Conservation (phyloP, 495 filamentous ascomycete genomes). For the Daldinia bambusicola region DNA sequence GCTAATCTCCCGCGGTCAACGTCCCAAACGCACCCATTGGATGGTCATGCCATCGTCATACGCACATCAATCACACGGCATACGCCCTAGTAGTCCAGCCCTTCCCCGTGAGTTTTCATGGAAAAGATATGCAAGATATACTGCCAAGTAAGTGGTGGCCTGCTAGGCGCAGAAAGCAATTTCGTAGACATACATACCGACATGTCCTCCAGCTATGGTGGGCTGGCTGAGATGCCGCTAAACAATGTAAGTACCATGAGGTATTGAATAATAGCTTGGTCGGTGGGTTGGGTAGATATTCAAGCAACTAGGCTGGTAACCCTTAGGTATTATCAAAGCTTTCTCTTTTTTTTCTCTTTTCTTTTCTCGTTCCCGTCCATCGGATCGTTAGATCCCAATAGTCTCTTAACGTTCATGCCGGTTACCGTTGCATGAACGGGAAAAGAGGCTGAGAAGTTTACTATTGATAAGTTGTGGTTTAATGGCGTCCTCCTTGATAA, state of each 20-base stretch:
- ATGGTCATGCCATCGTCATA: constrained; percentile 41
- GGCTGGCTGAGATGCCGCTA: constrained; percentile 33
- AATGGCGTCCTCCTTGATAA: constrained; percentile 31
- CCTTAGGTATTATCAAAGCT: constrained; percentile 11
- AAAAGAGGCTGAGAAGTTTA: constrained; percentile 41
- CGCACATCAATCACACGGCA: constrained; percentile 45
- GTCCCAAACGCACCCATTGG: constrained; percentile 34
- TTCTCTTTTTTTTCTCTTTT: constrained; percentile 6
- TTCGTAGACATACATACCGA: constrained; percentile 19
- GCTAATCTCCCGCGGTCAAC: constrained; percentile 45
- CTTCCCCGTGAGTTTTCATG: constrained; percentile 16
- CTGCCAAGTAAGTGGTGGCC: constrained; percentile 23
- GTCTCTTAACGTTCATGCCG: constrained; percentile 35
- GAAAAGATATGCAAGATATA: constrained; percentile 6
- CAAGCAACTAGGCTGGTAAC: constrained; percentile 14
- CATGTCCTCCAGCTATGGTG: constrained; percentile 25
- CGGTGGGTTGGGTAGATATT: constrained; percentile 26
- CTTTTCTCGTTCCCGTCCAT: constrained; percentile 22
- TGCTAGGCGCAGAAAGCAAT: constrained; percentile 42
- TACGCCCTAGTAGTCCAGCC: constrained; percentile 27
- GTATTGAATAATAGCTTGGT: constrained; percentile 17
- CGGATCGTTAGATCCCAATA: constrained; percentile 37
- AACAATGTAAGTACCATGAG: not conserved
- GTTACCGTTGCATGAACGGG: constrained; percentile 43
- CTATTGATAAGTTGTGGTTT: constrained; percentile 26